These are phyloP conservation scores for Ceriops tagal DNA, from an alignment of 345 rosid species.

Conservation along the genomic window DNA sequence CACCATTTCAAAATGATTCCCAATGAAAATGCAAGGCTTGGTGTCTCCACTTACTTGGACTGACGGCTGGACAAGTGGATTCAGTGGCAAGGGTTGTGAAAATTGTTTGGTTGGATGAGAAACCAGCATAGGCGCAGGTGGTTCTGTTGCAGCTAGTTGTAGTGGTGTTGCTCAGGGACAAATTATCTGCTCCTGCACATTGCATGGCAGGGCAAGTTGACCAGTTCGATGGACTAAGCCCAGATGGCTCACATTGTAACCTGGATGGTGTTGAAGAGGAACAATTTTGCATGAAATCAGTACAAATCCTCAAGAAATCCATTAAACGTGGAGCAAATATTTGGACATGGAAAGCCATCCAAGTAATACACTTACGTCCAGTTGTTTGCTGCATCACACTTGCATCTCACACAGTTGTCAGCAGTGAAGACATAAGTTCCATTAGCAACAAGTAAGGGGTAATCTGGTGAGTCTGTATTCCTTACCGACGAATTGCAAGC, in stretches of 20 bases:
- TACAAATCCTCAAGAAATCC: background rate
- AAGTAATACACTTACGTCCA: conserved; percentile 49
- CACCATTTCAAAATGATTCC: background rate
- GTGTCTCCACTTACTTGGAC: conserved; percentile 26
- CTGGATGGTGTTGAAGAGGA: conserved; percentile 37
- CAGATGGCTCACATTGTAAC: conserved; percentile 58
- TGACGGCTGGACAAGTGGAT: conserved; percentile 36
- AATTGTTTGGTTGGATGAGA: conserved; percentile 33
- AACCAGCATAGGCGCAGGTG: conserved; percentile 71
- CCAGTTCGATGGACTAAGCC: conserved; percentile 29
- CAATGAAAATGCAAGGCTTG: background rate
- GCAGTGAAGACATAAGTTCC: conserved; percentile 57
- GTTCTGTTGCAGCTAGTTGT: conserved; percentile 34
- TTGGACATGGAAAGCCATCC: background rate
- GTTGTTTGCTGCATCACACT: conserved; percentile 51
- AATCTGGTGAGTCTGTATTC: conserved; percentile 43
- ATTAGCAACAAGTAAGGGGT: conserved; percentile 43
- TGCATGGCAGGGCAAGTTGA: conserved; percentile 47
- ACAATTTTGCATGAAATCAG: background rate
- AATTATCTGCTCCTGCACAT: conserved; percentile 39
- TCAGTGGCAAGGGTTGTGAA: conserved; percentile 31
- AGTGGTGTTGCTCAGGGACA: conserved; percentile 44
- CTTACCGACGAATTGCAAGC: conserved; percentile 61
- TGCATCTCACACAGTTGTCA: conserved; percentile 58
- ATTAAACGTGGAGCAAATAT: background rate